Conservation (phyloP, 2,329 filamentous ascomycete genomes). For the Verticillium tricorpus region DNA sequence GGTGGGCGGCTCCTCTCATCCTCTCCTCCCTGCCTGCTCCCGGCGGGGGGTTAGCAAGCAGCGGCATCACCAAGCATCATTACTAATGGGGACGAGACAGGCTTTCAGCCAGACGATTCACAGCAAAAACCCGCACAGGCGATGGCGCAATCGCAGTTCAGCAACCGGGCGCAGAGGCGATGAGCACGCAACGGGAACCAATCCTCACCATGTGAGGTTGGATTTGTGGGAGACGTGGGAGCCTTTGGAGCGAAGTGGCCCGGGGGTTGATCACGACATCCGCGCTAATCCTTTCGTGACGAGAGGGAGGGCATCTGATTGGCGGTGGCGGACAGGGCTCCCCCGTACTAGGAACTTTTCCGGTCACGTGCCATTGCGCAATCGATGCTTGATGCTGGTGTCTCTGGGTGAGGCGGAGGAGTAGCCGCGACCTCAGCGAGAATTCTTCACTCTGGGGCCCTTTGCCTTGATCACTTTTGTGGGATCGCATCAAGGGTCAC, state of each 20-base stretch:
- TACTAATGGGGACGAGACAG: conserved; percentile 9
- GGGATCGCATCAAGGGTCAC: not conserved
- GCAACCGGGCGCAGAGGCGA: not conserved
- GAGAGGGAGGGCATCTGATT: conserved; percentile 27
- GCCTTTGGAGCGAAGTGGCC: conserved; percentile 1
- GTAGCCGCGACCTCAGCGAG: not conserved
- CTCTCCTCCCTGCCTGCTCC: not conserved
- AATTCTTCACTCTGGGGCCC: not conserved
- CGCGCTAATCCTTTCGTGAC: conserved; percentile 46
- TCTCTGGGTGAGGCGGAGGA: not conserved
- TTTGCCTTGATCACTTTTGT: not conserved
- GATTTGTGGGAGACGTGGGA: not conserved
- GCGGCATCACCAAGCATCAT: conserved; percentile 13
- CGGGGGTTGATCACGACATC: conserved; percentile 42
- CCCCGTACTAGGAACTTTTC: conserved; percentile 11
- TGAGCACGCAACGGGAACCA: conserved; percentile 4
- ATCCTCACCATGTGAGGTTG: conserved; percentile 1
- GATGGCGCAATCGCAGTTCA: conserved; percentile 9
- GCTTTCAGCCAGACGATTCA: not conserved
- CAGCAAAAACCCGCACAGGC: not conserved
- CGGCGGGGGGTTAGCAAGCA: conserved; percentile 3
- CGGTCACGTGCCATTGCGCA: conserved; percentile 10
- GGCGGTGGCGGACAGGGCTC: conserved; percentile 16
- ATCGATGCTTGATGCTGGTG: not conserved
- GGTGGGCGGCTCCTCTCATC: not conserved